Conservation (phyloP, 306 rosid genomes). For the Trichosanthes cucumerina region DNA sequence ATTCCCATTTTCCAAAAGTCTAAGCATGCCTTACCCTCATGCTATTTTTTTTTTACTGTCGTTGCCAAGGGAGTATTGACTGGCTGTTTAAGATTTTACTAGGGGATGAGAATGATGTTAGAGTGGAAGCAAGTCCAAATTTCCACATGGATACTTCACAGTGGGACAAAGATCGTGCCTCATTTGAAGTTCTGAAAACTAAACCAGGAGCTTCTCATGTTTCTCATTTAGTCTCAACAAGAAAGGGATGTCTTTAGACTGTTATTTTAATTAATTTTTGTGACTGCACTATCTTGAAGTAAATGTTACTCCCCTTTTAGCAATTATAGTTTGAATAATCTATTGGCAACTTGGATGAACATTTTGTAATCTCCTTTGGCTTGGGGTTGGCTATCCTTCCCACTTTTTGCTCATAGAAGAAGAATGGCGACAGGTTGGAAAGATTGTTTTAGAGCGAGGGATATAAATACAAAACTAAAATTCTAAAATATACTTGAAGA, state of each 20-base stretch:
- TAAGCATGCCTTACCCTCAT: constrained; percentile 52
- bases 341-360: not conserved
- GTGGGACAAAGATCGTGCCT: constrained; percentile 43
- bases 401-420: not conserved
- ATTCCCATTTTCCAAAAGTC: constrained; percentile 54
- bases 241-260: no score
- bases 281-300: not conserved
- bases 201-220: constrained; percentile 48
- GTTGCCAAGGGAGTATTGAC: constrained; percentile 34
- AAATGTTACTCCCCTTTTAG: not conserved
- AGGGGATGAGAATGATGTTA: constrained; percentile 39
- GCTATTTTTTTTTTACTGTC: constrained; percentile 64
- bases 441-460: not conserved
- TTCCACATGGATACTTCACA: constrained; percentile 75
- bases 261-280: no score
- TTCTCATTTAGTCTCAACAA: constrained; percentile 52
- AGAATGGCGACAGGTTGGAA: not conserved
- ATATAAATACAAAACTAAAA: not conserved
- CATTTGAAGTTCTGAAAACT: constrained; percentile 42
- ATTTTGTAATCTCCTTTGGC: not conserved
- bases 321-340: not conserved
- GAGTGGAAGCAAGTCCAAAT: constrained; percentile 47
- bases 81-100: constrained; percentile 37
- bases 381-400: not conserved
- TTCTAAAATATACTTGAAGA: not conserved